Percentiles rank a stretch among this genome's conserved stretches.
Conservation (phyloP, 179 eudicot genomes). For the Heliamphora pulchella region DNA sequence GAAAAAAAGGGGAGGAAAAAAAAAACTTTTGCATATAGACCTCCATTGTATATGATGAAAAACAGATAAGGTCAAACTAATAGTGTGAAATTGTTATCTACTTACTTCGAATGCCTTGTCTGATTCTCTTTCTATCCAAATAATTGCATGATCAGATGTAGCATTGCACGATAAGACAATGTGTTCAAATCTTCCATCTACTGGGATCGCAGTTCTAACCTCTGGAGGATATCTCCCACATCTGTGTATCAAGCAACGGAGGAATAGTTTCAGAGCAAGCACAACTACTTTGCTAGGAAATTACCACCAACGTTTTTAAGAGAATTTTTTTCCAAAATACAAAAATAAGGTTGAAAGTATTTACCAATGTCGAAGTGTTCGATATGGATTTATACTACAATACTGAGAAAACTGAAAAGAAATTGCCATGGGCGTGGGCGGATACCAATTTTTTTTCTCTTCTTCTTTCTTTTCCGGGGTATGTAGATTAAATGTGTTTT, state of each 20-base stretch:
- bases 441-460: too few relatives aligned
- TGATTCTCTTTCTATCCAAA: constrained; percentile 80
- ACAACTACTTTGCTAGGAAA: neutral
- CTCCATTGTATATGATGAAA: neutral
- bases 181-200: constrained; percentile 89
- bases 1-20: neutral
- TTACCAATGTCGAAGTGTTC: too few relatives aligned
- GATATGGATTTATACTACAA: too few relatives aligned
- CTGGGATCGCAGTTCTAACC: constrained; percentile 92
- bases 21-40: too few relatives aligned
- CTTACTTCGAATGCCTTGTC: constrained; percentile 71
- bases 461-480: too few relatives aligned
- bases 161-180: constrained; percentile 80
- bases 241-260: constrained; percentile 29
- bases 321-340: neutral
- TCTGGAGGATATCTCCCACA: constrained; percentile 90
- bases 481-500: too few relatives aligned
- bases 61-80: neutral
- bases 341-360: too few relatives aligned
- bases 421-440: neutral
- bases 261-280: constrained; percentile 7
- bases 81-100: neutral
- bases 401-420: neutral
- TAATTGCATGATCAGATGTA: constrained; percentile 79
- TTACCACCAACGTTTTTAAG: neutral